Evolutionary conservation across 2,329 filamentous ascomycete species (phyloP).

Genomic region (Fusarium napiforme): DNA sequence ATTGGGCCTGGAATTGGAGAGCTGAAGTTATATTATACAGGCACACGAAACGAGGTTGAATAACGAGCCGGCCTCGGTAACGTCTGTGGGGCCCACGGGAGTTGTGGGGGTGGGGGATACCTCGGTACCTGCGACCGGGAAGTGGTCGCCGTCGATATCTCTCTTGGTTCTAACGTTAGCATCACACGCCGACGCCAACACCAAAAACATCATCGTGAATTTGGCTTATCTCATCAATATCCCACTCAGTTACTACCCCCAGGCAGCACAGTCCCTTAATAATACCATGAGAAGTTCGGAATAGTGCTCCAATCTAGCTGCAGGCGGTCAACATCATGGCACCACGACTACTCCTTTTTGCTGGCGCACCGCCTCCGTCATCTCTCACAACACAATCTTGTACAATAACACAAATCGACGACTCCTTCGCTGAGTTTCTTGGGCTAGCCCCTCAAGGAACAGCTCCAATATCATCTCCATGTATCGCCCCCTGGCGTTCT

Average conservation of each 20-base stretch:
- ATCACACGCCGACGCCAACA: neutral
- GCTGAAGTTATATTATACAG: neutral
- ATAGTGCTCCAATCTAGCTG: neutral
- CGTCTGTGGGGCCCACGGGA: slow-evolving; percentile 18
- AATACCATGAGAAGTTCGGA: slow-evolving; percentile 3
- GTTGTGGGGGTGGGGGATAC: slow-evolving; percentile 33
- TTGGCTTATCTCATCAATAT: neutral
- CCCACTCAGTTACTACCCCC: neutral
- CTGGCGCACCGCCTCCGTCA: slow-evolving; percentile 50
- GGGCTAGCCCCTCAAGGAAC: slow-evolving; percentile 13
- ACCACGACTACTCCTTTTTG: slow-evolving; percentile 52
- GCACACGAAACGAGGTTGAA: slow-evolving; percentile 14
- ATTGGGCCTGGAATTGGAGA: neutral
- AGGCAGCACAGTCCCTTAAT: neutral
- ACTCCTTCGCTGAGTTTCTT: slow-evolving; percentile 44
- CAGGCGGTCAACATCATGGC: slow-evolving; percentile 33
- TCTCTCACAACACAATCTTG: slow-evolving; percentile 46
- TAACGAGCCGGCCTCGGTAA: slow-evolving; percentile 32
- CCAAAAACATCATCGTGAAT: slow-evolving; percentile 1
- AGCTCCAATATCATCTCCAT: slow-evolving; percentile 45
- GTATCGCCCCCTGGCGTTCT: slow-evolving; percentile 63
- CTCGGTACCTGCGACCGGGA: slow-evolving; percentile 39
- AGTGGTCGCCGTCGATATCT: slow-evolving; percentile 19
- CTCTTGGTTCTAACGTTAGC: neutral
- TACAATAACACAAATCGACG: slow-evolving; percentile 45